Evolutionary conservation across 1,284 basidiomycete species (phyloP), one percentile per base, ranked within the genome.

Genomic region (Butyriboletus appendiculatus): DNA sequence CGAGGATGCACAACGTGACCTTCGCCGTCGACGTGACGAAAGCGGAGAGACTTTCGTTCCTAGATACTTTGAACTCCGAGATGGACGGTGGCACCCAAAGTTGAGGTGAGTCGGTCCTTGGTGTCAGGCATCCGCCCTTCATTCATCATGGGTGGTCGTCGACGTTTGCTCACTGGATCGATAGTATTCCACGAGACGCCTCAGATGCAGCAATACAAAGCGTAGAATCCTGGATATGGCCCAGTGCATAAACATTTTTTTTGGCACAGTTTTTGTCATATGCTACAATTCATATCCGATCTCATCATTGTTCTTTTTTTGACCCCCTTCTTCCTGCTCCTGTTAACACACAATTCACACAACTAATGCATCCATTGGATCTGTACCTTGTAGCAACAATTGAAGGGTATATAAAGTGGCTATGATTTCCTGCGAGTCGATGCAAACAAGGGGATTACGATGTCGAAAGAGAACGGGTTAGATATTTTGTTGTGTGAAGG

Each of bases 1-100:
- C 2, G 96, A 99, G 75, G 95, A 98, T 64, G 86, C 85, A 30
- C 96, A 99, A 73, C 81, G 96, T 48, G 92, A 96, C 62, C 73
- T 84, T 45, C 85, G 92, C n/a, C 82, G 81, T 62, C 75, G 77
- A 68, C 80, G 92, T 54, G 95, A 97, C 56, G 91, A 91, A 67
- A 81, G 74, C 10, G 87, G 88, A 3, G 78, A 85, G 56, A 77
- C 76, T 58, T 73, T 82, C 64, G 74, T 81, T 22, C 84, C 93
- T 33, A 79, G 88, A 55, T 99, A 91, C 78, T 99, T 99, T 73
- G 81, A 86, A 65, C 75, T 82, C 61, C 82, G 81, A 47, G 84
- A 91, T 56, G 88, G 86, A 15, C 81, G 85, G 64, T 97, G 92
- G 88, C 76, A 82, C 62, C 92, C 94, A 2, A 92, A 87, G 70